phyloP scores from a whole-genome alignment of 371 early-diverging fungal genomes.

The Mucor irregularis region DNA sequence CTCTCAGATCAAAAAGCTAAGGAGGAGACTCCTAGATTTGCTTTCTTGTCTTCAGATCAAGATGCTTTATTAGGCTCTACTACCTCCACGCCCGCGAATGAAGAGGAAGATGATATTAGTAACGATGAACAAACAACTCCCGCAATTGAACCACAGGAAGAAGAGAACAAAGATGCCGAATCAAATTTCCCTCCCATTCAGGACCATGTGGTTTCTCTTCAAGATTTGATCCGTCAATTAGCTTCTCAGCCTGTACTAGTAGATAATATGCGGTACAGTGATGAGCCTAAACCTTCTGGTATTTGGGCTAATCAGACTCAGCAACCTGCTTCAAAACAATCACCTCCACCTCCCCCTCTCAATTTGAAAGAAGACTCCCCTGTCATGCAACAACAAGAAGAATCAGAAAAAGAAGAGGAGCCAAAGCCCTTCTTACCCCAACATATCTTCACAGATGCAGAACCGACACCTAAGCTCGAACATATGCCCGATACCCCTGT shows the following conservation, averaged over 20 bases:
- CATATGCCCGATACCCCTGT: slow-evolving; percentile 3
- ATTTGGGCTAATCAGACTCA: not conserved
- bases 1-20: slow-evolving; percentile 10
- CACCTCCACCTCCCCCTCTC: not conserved
- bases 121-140: not conserved
- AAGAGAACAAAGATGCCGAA: not conserved
- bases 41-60: slow-evolving; percentile 6
- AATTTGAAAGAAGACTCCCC: not conserved
- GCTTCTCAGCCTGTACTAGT: slow-evolving; percentile 23
- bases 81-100: not conserved
- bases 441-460: slow-evolving; percentile 20
- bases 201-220: slow-evolving; percentile 19
- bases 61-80: not conserved
- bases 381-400: not conserved
- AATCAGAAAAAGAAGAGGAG: not conserved
- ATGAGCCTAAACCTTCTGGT: slow-evolving; percentile 17
- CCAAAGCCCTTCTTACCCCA: slow-evolving; percentile 1
- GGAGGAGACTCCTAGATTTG: slow-evolving; percentile 5
- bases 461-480: slow-evolving; percentile 23
- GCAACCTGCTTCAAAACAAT: not conserved
- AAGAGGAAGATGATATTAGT: not conserved
- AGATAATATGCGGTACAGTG: not conserved
- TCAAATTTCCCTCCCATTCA: slow-evolving; percentile 14
- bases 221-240: slow-evolving; percentile 16
- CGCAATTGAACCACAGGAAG: not conserved